Evolutionary conservation across 2,329 filamentous ascomycete genomes (phyloP).

Genomic region (Botrytis fragariae): DNA sequence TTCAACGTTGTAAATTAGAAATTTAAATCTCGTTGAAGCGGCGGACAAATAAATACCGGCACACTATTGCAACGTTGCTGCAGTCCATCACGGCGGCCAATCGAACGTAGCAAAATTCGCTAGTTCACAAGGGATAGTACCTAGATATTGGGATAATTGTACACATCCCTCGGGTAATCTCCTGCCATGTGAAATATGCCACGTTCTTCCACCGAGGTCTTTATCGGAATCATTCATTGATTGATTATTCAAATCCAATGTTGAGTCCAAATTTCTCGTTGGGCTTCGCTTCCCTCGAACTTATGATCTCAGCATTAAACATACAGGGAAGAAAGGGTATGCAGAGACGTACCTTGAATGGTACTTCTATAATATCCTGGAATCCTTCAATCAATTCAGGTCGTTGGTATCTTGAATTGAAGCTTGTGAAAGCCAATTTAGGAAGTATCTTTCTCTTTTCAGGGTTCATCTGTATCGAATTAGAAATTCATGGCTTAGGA

Average conservation of each 20-base stretch:
- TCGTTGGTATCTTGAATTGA: slow-evolving; percentile 67
- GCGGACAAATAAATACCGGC: slow-evolving; percentile 15
- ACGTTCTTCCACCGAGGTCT: not conserved
- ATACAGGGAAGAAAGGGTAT: slow-evolving; percentile 20
- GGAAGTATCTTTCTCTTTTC: slow-evolving; percentile 74
- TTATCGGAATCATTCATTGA: not conserved
- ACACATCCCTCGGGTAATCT: not conserved
- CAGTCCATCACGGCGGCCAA: slow-evolving; percentile 11
- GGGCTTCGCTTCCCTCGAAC: slow-evolving; percentile 49
- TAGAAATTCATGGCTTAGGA: slow-evolving; percentile 5
- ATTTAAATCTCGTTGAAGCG: not conserved
- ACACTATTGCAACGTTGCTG: slow-evolving; percentile 17
- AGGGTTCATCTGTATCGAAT: slow-evolving; percentile 65
- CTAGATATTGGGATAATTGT: slow-evolving; percentile 11
- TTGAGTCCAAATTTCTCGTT: slow-evolving; percentile 68
- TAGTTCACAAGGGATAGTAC: not conserved
- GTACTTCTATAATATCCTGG: slow-evolving; percentile 69
- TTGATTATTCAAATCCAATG: slow-evolving; percentile 64
- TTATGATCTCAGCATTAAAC: slow-evolving; percentile 23
- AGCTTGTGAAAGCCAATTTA: slow-evolving; percentile 75
- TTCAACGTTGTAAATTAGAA: slow-evolving; percentile 1
- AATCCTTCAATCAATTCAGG: slow-evolving; percentile 79
- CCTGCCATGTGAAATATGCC: slow-evolving; percentile 18
- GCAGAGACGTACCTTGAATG: slow-evolving; percentile 60
- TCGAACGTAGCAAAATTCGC: slow-evolving; percentile 7